Evolutionary conservation across 306 rosid genomes (phyloP), one percentile per base, ranked within the genome.

Genomic region (Pyrus bretschneideri): DNA sequence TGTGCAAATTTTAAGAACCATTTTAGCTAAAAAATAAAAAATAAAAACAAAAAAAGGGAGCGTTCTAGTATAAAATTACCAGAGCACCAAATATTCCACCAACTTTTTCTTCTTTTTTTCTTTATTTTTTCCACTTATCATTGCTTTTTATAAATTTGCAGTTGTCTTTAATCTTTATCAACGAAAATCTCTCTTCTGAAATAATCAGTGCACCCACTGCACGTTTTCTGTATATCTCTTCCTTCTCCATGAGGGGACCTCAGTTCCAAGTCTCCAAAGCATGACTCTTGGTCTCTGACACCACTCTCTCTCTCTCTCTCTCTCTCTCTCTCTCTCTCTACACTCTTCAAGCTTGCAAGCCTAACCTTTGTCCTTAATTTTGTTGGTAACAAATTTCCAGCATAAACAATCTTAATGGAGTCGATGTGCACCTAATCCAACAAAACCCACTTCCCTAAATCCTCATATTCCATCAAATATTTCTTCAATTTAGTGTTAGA

Each of bases 341-440:
- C 38, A 46, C 69, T 30, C 71, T 40, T 63, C 73, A 76, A 70
- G 76, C 70, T 27, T 30, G 35, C 21, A 55, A 42, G 54, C 55
- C 21, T 15, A 51, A 51, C 55, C 60, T 33, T 23, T 57, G 64
- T 31, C 40, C 46, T 78, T 57, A 29, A 33, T 52, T 81, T 51
- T 72, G 83, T 75, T 31, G 31, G n/a, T 19, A 30, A 9, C 44
- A 67, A 40, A 35, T 21, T 51, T 35, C 65, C 46, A 77, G 25
- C 82, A 1, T 64, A 31, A 31, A 62, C 67, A 62, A 17, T 33
- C 75, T 55, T 72, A 62, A 85, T 86, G 93, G 93, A 86, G 81
- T 81, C 77, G 81, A 80, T 72, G 67, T 27, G 23, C 82, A 88
- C 90, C 97, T 78, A 93, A 85, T 85, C 90, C 88, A 58, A 46